phyloP scores from a whole-genome alignment of 1,139 yeast genomes.

The Scheffersomyces segobiensis region DNA sequence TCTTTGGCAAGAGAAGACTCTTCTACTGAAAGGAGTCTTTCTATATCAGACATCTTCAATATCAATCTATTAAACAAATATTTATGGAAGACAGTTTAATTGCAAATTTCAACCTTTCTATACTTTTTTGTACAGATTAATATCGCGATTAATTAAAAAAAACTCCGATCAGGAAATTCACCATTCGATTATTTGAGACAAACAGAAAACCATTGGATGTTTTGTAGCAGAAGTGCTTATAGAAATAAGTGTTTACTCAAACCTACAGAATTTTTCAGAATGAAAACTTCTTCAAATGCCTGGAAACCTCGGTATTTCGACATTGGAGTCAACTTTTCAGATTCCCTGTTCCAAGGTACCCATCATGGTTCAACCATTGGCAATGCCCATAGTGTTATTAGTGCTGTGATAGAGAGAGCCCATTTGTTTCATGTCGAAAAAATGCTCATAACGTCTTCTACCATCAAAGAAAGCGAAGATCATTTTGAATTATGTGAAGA shows the following conservation, averaged over 20 bases:
- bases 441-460: conserved; percentile 83
- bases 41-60: conserved; percentile 23
- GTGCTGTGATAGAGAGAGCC: conserved; percentile 67
- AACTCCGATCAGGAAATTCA: neutral
- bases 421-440: conserved; percentile 60
- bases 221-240: neutral
- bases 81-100: too few relatives aligned
- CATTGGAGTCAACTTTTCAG: conserved; percentile 83
- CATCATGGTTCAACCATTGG: conserved; percentile 62
- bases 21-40: conserved; percentile 32
- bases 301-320: conserved; percentile 51
- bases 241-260: neutral
- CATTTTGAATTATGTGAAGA: conserved; percentile 37
- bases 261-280: neutral
- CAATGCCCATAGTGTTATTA: conserved; percentile 68
- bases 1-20: conserved; percentile 46
- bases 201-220: neutral
- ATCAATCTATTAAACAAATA: too few relatives aligned
- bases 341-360: conserved; percentile 79
- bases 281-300: conserved; percentile 1
- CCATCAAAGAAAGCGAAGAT: conserved; percentile 59
- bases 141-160: neutral
- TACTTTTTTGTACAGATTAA: neutral
- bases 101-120: neutral
- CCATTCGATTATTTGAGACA: too few relatives aligned